A percentile compares a stretch with the other conserved stretches of the same genome.
These are phyloP conservation scores for Saccharomycopsis synnaedendra DNA, from an alignment of 805 yeast species.

Conservation along the genomic window DNA sequence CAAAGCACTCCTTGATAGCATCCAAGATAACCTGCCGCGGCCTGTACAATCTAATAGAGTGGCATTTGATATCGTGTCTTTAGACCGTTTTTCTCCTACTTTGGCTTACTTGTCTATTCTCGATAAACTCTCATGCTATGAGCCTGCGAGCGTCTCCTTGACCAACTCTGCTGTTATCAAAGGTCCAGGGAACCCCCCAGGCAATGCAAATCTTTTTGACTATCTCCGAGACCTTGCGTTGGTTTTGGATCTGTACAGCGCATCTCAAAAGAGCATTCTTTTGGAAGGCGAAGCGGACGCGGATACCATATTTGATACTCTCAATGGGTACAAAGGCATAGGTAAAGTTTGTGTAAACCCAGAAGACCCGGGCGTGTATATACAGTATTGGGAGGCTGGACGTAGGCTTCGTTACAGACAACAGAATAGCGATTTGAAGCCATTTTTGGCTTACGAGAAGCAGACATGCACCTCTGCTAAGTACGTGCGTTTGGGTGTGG, in stretches of 20 bases:
- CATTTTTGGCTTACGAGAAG: background rate
- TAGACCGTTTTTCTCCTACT: slow-evolving; percentile 8
- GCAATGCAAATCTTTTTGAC: slow-evolving; percentile 7
- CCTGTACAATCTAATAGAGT: background rate
- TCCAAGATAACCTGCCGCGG: too few species aligned
- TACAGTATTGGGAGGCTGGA: slow-evolving; percentile 15
- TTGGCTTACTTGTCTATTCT: slow-evolving; percentile 6
- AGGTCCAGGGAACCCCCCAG: background rate
- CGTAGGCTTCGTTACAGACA: slow-evolving; percentile 5
- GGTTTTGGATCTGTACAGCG: background rate
- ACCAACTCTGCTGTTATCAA: background rate
- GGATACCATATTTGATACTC: slow-evolving; percentile 3
- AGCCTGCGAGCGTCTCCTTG: background rate
- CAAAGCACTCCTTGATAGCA: too few species aligned
- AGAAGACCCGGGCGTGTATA: slow-evolving; percentile 10
- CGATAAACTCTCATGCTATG: slow-evolving; percentile 8
- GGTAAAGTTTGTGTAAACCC: slow-evolving; percentile 7
- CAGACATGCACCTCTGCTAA: background rate
- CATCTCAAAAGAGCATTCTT: background rate
- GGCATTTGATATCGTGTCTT: slow-evolving; percentile 5
- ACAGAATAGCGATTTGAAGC: background rate
- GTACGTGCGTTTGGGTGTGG: slow-evolving; percentile 3
- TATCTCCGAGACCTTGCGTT: slow-evolving; percentile 10
- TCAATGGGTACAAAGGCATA: slow-evolving; percentile 12
- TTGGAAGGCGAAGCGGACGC: background rate